Evolutionary conservation across 805 yeast species (phyloP).

Genomic region (Candida easanensis): DNA sequence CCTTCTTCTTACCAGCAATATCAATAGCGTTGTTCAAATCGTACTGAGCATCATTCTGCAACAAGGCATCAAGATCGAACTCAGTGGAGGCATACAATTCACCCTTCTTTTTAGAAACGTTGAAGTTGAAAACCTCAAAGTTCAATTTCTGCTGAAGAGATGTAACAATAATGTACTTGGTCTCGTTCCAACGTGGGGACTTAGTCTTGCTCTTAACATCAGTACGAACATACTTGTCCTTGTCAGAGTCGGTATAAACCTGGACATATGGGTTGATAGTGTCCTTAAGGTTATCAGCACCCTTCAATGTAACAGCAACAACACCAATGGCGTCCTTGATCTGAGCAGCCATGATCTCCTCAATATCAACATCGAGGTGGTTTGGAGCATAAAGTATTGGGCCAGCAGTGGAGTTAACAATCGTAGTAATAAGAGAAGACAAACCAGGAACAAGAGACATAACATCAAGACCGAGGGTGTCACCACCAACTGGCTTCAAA

Average conservation of each 20-base stretch:
- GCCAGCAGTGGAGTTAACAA: conserved; percentile 66
- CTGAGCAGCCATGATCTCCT: conserved; percentile 62
- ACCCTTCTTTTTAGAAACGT: conserved; percentile 51
- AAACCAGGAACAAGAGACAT: conserved; percentile 85
- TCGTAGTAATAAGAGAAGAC: conserved; percentile 63
- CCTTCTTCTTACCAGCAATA: conserved; percentile 51
- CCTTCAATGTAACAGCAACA: conserved; percentile 58
- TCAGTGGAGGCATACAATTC: conserved; percentile 46
- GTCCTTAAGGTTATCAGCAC: conserved; percentile 48
- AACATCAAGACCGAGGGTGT: conserved; percentile 79
- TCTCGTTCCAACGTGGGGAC: conserved; percentile 66
- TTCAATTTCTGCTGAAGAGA: conserved; percentile 54
- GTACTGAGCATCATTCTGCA: conserved; percentile 47
- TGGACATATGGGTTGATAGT: conserved; percentile 60
- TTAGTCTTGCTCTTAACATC: conserved; percentile 53
- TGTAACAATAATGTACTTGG: conserved; percentile 56
- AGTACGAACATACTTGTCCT: conserved; percentile 45
- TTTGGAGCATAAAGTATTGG: conserved; percentile 85
- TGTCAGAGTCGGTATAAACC: conserved; percentile 41
- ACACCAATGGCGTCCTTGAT: conserved; percentile 70
- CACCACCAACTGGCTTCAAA: conserved; percentile 86
- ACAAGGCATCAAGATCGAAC: conserved; percentile 55
- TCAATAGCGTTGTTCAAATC: conserved; percentile 26
- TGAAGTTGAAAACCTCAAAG: conserved; percentile 53
- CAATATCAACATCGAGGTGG: conserved; percentile 71